Evolutionary conservation across 1,284 basidiomycete genomes (phyloP).

Genomic region (Sporisorium sorghi): DNA sequence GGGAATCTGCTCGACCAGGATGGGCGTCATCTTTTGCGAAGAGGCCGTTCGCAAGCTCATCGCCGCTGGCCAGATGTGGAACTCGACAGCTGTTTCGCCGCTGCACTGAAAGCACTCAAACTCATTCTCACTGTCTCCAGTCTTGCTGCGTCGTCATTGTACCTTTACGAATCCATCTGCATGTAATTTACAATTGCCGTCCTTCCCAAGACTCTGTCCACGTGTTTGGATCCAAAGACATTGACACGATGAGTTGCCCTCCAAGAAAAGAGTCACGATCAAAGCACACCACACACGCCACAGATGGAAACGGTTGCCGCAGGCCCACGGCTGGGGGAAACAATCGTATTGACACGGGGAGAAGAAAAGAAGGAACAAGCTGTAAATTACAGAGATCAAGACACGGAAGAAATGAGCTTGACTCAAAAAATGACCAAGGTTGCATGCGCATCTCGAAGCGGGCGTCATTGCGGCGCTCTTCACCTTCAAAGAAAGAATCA

Average conservation of each 20-base stretch:
- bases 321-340: constrained; percentile 37
- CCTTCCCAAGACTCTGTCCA: background rate
- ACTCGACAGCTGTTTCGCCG: constrained; percentile 13
- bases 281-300: background rate
- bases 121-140: background rate
- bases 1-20: constrained; percentile 49
- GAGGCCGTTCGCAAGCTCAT: constrained; percentile 57
- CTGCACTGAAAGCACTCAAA: background rate
- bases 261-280: no score
- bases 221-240: background rate
- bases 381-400: constrained; percentile 41
- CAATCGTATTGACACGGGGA: constrained; percentile 37
- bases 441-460: constrained; percentile 17
- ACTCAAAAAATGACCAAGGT: background rate
- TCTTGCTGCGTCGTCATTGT: constrained; percentile 1
- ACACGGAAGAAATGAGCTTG: constrained; percentile 12
- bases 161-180: background rate
- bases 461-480: constrained; percentile 8
- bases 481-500: constrained; percentile 15
- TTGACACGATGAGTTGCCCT: no score
- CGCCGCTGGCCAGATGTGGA: constrained; percentile 48
- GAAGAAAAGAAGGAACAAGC: constrained; percentile 13
- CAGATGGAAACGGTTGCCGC: constrained; percentile 13
- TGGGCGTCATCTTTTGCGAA: constrained; percentile 55
- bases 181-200: constrained; percentile 1